Evolutionary conservation across 768 basidiomycete genomes (phyloP).

Genomic region (Neoboletus brunneissimus): DNA sequence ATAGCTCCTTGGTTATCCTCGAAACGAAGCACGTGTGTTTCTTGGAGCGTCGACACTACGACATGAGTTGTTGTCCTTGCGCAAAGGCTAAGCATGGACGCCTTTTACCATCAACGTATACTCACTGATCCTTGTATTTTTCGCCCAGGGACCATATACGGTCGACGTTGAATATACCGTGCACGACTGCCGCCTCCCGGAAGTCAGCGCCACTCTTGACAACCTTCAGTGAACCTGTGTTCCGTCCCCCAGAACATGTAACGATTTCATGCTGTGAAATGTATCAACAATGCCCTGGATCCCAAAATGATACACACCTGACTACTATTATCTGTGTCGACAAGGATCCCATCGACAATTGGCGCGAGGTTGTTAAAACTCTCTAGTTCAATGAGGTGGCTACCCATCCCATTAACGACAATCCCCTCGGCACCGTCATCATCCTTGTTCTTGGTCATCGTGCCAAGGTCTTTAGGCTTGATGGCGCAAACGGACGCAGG

Average conservation of each 20-base stretch:
- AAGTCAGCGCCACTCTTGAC: slow-evolving; percentile 83
- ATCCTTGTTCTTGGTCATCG: slow-evolving; percentile 38
- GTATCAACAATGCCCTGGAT: neutral
- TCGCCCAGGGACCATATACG: slow-evolving; percentile 60
- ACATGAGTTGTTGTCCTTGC: slow-evolving; percentile 55
- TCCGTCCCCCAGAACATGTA: slow-evolving; percentile 80
- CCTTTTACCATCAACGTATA: neutral
- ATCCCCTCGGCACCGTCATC: slow-evolving; percentile 37
- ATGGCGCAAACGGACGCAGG: slow-evolving; percentile 46
- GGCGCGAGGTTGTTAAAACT: slow-evolving; percentile 78
- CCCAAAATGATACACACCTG: slow-evolving; percentile 45
- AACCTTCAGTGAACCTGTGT: slow-evolving; percentile 71
- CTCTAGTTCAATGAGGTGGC: slow-evolving; percentile 59
- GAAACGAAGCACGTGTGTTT: slow-evolving; percentile 54
- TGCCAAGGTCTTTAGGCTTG: slow-evolving; percentile 34
- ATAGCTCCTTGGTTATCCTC: slow-evolving; percentile 25
- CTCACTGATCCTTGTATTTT: slow-evolving; percentile 50
- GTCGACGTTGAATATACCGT: slow-evolving; percentile 55
- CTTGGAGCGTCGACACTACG: slow-evolving; percentile 56
- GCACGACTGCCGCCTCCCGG: slow-evolving; percentile 55
- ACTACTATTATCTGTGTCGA: slow-evolving; percentile 67
- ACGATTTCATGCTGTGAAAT: slow-evolving; percentile 66
- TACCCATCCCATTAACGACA: slow-evolving; percentile 52
- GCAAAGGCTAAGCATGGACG: neutral
- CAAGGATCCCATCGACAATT: slow-evolving; percentile 75